Base-by-base conservation (phyloP, 2,329 filamentous ascomycete genomes). In the Fusarium nelsonii region DNA sequence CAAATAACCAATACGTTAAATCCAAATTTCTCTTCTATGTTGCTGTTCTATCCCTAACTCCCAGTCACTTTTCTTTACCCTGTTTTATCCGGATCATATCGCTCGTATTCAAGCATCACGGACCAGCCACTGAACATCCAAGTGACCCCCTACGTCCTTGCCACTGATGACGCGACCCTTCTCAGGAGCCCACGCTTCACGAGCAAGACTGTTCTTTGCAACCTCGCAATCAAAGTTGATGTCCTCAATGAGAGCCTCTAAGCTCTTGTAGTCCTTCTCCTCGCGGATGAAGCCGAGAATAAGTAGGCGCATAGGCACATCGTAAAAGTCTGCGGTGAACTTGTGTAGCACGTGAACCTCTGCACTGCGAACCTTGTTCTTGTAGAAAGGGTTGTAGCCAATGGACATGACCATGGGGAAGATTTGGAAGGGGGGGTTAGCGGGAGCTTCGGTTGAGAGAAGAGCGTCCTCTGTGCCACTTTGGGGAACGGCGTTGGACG, bases 331-430 rank as follows among this genome's bases (percentile, higher is more conserved):
- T 39, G 84, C 82, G 3, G 81, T 79, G 78, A 97, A 97, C 43
- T 84, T 79, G 75, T 93, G 90, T 79, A 99, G 87, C 56, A 99
- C 87, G 81, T 97, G 94, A 58, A 97, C 94, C 84, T 97, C 94
- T 76, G 96, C 94, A 67, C 88, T 93, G 66, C 93, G 90, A 46
- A 92, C 89, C 6, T 87, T 90, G 84, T 99, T 98, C 78, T 94
- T 94, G 86, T 97, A 99, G 82, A 94, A 98, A 0, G 96, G 96
- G 81, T 98, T 99, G 87, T 94, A 98, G 44, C 96, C 96, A 71
- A 97, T 95, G 65, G 90, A 93, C 90, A 97, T 92, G 70, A 97
- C 94, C 87, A 97, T 96, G 2, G 93, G 93, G 79, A 91, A 93
- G 58, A 96, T 83, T 61, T 70, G 58, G 69, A 79, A 78, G 48